Base-by-base conservation (phyloP, 257 asterid species). In the Capsicum baccatum region DNA sequence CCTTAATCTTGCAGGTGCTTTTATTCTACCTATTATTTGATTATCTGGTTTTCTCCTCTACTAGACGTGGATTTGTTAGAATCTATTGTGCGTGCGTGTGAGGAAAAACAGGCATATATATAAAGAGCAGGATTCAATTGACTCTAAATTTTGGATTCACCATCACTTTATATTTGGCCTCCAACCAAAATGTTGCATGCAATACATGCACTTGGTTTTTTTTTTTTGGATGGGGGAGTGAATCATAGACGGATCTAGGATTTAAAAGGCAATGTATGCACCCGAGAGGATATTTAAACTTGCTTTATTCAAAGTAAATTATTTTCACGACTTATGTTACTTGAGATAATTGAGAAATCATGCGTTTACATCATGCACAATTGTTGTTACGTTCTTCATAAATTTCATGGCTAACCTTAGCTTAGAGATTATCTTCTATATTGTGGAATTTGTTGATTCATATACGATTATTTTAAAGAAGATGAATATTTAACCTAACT, bases 1-100 rank as follows among this genome's bases (percentile, higher is more conserved):
- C 63, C 3, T 94, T 55, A 74, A 90, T 88, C 88, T 95, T 47
- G 92, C 94, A 1, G 98, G 98, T 93, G 68, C 39, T 14, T 26
- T 44, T 26, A 2, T 2, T 69, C 44, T 63, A 0, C n/a, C 54
- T 12, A 11, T 48, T 14, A 52, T 16, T 0, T 17, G 19, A 39
- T 80, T n/a, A 21, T 42, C 42, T 44, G 42, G 58, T 55, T 14
- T 15, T 48, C 21, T 67, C 74, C 21, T 26, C 70, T 4, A 14
- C 26, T 4, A 59, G 19, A 47, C 11, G 50, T 6, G 17, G 16
- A n/a, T 47, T 21, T 3, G 3, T 9, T 73, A n/a, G 6, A 73
- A n/a, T 4, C 37, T 47, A 10, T 48, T n/a, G 59, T 70, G 79
- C 17, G 9, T 0, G 0, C 2, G 6, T 19, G 37, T 10, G 37